A percentile compares a stretch with the other conserved stretches of the same genome.
Conservation (phyloP, 2,329 filamentous ascomycete species). For the Tympanopsis confertula region DNA sequence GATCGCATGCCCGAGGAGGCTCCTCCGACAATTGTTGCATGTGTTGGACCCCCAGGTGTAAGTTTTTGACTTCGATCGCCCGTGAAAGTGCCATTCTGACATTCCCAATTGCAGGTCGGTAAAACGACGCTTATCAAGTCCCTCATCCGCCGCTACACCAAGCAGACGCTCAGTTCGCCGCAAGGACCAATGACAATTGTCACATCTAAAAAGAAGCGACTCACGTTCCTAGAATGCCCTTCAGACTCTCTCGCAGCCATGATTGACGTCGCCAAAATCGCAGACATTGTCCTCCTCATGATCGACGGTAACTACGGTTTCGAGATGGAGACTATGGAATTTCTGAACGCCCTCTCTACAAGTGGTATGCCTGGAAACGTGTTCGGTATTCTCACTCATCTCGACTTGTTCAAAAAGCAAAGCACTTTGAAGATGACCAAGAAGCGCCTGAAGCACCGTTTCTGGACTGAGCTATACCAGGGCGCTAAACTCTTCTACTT, state of each 20-base stretch:
- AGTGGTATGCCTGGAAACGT: slow-evolving; percentile 98
- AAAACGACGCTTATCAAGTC: slow-evolving; percentile 96
- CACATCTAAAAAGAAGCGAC: slow-evolving; percentile 84
- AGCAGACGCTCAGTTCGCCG: slow-evolving; percentile 82
- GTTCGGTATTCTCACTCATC: slow-evolving; percentile 89
- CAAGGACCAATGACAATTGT: slow-evolving; percentile 90
- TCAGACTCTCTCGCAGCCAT: slow-evolving; percentile 80
- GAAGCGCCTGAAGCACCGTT: slow-evolving; percentile 86
- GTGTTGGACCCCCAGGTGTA: slow-evolving; percentile 78
- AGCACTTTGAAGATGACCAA: slow-evolving; percentile 86
- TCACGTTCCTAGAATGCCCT: slow-evolving; percentile 96
- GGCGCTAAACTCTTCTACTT: slow-evolving; percentile 95
- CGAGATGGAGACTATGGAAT: slow-evolving; percentile 99
- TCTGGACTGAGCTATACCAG: slow-evolving; percentile 95
- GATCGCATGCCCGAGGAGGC: slow-evolving; percentile 93
- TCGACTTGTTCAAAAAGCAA: slow-evolving; percentile 90
- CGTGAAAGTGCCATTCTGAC: too few species aligned
- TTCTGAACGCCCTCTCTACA: slow-evolving; percentile 82
- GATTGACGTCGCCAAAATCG: slow-evolving; percentile 94
- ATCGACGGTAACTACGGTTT: slow-evolving; percentile 98
- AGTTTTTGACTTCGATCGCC: too few species aligned
- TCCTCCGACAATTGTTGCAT: slow-evolving; percentile 80
- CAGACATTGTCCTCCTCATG: slow-evolving; percentile 93
- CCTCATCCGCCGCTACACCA: slow-evolving; percentile 84
- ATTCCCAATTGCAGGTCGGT: slow-evolving; percentile 54